These are phyloP conservation scores for Sodiomyces alkalinus DNA, from an alignment of 2,329 filamentous ascomycete genomes.

Conservation along the genomic window DNA sequence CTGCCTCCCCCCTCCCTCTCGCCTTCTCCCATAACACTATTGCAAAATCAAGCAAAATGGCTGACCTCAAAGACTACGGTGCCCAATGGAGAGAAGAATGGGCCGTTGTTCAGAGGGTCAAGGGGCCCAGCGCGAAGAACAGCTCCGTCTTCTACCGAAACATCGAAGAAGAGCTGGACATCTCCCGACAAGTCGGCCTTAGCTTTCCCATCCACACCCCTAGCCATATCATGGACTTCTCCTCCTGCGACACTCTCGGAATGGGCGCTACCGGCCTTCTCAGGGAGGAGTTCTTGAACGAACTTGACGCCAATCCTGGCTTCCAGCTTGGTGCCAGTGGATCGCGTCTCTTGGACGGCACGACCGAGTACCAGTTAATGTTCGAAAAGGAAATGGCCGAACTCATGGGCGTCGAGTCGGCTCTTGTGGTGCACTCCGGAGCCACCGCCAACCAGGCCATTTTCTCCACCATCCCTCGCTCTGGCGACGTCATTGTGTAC, in stretches of 20 bases:
- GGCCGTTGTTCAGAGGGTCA: too few species aligned
- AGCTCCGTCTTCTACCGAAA: constrained; percentile 9
- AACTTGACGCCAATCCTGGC: constrained; percentile 24
- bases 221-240: constrained; percentile 38
- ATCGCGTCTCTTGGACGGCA: constrained; percentile 38
- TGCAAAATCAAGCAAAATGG: too few species aligned
- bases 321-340: constrained; percentile 35
- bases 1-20: too few species aligned
- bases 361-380: constrained; percentile 25
- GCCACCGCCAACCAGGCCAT: constrained; percentile 53
- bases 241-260: constrained; percentile 51
- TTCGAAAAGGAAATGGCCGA: constrained; percentile 30
- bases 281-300: constrained; percentile 28
- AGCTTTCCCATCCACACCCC: too few species aligned
- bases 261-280: constrained; percentile 31
- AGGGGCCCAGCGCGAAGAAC: too few species aligned
- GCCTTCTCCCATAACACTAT: too few species aligned
- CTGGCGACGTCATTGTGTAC: constrained; percentile 49
- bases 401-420: constrained; percentile 30
- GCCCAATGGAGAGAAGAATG: too few species aligned
- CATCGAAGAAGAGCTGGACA: constrained; percentile 17
- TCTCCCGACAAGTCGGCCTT: too few species aligned
- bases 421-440: constrained; percentile 41
- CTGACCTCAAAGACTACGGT: too few species aligned
- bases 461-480: constrained; percentile 43